These are phyloP conservation scores for Penicillium sp. DNA, from an alignment of 2,329 filamentous ascomycete species.

Conservation along the genomic window DNA sequence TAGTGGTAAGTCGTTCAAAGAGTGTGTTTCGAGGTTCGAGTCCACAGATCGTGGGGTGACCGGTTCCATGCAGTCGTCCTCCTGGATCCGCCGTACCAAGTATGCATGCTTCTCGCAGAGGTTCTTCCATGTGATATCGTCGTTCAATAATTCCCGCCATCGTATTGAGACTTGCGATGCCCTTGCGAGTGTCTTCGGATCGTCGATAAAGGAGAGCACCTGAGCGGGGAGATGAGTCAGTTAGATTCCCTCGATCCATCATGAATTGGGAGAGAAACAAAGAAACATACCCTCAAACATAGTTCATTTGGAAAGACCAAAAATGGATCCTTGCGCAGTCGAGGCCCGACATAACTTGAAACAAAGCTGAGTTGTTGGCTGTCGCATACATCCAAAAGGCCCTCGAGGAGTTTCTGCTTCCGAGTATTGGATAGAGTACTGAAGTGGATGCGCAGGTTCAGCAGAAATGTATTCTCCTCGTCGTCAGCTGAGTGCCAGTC, in stretches of 20 bases:
- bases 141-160: constrained; percentile 90
- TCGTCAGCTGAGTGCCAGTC: constrained; percentile 51
- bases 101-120: constrained; percentile 96
- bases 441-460: constrained; percentile 78
- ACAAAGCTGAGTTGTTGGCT: constrained; percentile 95
- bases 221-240: constrained; percentile 37
- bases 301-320: constrained; percentile 88
- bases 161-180: constrained; percentile 94
- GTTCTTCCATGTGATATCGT: constrained; percentile 98
- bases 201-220: constrained; percentile 96
- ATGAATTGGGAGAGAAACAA: background rate
- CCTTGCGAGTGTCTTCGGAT: constrained; percentile 88
- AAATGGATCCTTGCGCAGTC: constrained; percentile 95
- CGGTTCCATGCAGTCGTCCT: constrained; percentile 41
- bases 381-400: constrained; percentile 89
- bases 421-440: constrained; percentile 72
- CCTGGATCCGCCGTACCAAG: constrained; percentile 67
- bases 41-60: constrained; percentile 30
- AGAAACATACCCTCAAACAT: constrained; percentile 70
- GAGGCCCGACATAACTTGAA: constrained; percentile 89
- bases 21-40: constrained; percentile 25
- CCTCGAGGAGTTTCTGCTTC: constrained; percentile 77
- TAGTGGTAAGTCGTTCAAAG: constrained; percentile 8
- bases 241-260: background rate
- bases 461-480: constrained; percentile 78